Evolutionary conservation across 176 grass and related monocot genomes (phyloP), one percentile per base, ranked within the genome.

Genomic region (Pontederia paniculata): DNA sequence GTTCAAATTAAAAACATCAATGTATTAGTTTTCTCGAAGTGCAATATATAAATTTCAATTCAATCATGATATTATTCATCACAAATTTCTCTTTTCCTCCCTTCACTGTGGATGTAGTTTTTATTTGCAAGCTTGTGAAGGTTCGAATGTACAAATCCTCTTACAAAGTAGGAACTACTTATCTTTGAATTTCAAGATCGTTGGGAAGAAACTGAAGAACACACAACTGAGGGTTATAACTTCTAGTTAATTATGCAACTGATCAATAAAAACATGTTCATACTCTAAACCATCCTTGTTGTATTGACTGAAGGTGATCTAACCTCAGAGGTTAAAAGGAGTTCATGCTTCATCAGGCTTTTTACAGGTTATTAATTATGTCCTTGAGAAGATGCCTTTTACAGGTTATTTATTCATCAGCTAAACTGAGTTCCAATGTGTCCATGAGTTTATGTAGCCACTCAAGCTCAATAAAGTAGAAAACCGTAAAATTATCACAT

Each of bases 91-190:
- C 23, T 22, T 74, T 70, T 59, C 9, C 44, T 65, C 81, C 48
- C 18, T 72, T 62, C 17, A 70, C 43, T 84, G 56, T 69, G 90
- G 93, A 60, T 91, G 86, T 51, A 82, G 93, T 57, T 97, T 97
- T 76, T 87, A 84, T 82, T 81, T 97, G 77, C 93, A 88, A 78
- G 74, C 86, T 22, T 82, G 72, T 60, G 93, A 97, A 73, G 93
- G 93, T 9, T 91, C 93, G 17, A 80, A 66, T 72, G 74, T 88
- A 47, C 86, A 79, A 16, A 81, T 78, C 44, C 74, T 88, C 57
- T 84, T 83, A 66, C 86, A 98, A 98, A 84, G 93, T 50, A 50
- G 6, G 13, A 16, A 17, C 7, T n/a, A n/a, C n/a, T n/a, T 37
- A 37, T 6, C 7, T 37, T 37, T 37, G 28, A 37, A 37, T 37